These are phyloP conservation scores for Amanita subjunquillea DNA, from an alignment of 768 basidiomycete genomes.

Conservation along the genomic window DNA sequence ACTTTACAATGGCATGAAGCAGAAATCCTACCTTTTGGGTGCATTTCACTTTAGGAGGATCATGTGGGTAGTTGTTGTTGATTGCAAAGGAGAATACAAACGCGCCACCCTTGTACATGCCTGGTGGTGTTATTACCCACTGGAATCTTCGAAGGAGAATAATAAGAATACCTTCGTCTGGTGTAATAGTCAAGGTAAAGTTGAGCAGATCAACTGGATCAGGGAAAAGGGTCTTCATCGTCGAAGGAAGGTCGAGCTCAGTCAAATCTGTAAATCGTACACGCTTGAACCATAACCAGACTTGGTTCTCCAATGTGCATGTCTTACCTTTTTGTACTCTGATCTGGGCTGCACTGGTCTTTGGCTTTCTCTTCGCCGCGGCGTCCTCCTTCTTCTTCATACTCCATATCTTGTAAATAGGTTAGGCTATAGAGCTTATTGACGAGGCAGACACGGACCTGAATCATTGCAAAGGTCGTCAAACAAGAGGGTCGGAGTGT, in stretches of 20 bases:
- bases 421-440: not conserved
- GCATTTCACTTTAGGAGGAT: constrained; percentile 98
- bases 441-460: constrained; percentile 18
- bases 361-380: constrained; percentile 95
- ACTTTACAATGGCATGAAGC: not conserved
- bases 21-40: constrained; percentile 65
- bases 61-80: constrained; percentile 97
- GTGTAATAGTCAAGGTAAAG: constrained; percentile 90
- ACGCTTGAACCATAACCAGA: not conserved
- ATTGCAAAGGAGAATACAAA: constrained; percentile 94
- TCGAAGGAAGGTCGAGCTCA: constrained; percentile 89
- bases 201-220: constrained; percentile 93
- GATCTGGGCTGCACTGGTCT: constrained; percentile 96
- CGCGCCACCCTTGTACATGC: constrained; percentile 95
- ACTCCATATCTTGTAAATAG: constrained; percentile 75
- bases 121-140: constrained; percentile 26
- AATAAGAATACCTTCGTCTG: constrained; percentile 76
- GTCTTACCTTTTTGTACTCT: constrained; percentile 93
- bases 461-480: constrained; percentile 31
- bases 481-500: constrained; percentile 4
- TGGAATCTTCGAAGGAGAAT: not conserved
- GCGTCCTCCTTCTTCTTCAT: constrained; percentile 99
- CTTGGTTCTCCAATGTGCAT: not conserved
- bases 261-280: constrained; percentile 62
- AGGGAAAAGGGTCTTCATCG: constrained; percentile 93